Evolutionary conservation across 2,329 filamentous ascomycete genomes (phyloP).

Genomic region (Gnomoniopsis smithogilvyi): DNA sequence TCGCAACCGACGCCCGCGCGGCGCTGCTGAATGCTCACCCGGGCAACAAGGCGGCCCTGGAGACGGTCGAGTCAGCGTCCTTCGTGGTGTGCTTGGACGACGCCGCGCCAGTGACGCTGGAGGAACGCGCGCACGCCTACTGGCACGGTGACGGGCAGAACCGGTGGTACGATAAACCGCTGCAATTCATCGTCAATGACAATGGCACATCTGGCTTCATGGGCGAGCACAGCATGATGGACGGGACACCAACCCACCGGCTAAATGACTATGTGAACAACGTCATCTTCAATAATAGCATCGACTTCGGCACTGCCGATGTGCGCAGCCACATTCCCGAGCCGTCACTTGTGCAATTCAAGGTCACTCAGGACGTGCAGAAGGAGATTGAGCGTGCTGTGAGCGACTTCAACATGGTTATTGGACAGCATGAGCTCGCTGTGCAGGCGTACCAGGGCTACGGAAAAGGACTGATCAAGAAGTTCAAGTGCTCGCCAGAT

Average conservation of each 20-base stretch:
- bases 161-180: conserved; percentile 96
- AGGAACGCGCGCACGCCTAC: conserved; percentile 93
- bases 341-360: conserved; percentile 74
- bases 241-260: conserved; percentile 94
- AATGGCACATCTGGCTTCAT: conserved; percentile 97
- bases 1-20: conserved; percentile 82
- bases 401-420: conserved; percentile 76
- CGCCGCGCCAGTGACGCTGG: conserved; percentile 83
- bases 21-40: conserved; percentile 73
- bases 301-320: conserved; percentile 77
- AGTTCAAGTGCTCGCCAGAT: conserved; percentile 97
- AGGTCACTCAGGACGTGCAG: conserved; percentile 69
- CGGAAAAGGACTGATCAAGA: conserved; percentile 98
- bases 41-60: conserved; percentile 73
- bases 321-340: conserved; percentile 83
- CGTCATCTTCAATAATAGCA: conserved; percentile 89
- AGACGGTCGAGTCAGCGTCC: conserved; percentile 81
- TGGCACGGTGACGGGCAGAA: conserved; percentile 98
- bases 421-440: conserved; percentile 82
- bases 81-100: conserved; percentile 95
- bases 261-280: conserved; percentile 94
- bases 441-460: conserved; percentile 97
- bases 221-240: conserved; percentile 99
- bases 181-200: conserved; percentile 97
- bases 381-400: conserved; percentile 76